phyloP scores from a whole-genome alignment of 108 stramenopile genomes.

The Aureococcus anophagefferens region DNA sequence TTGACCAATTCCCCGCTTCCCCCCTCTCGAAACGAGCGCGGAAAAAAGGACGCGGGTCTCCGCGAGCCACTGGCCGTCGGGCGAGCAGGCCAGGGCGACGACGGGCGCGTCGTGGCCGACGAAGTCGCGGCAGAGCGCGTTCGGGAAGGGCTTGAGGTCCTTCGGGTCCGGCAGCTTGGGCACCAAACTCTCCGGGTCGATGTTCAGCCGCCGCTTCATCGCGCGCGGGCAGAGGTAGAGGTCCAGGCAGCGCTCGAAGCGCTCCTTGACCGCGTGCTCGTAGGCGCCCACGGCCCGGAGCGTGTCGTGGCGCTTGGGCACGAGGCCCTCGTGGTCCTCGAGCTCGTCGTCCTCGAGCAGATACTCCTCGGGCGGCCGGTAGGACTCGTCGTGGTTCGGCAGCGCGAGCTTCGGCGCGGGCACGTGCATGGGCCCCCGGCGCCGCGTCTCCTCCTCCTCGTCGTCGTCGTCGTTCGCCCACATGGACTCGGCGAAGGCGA shows the following conservation, averaged over 20 bases:
- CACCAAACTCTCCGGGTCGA: conserved; percentile 92
- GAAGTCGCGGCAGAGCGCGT: conserved; percentile 71
- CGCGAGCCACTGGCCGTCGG: conserved; percentile 93
- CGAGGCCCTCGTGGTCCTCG: conserved; percentile 67
- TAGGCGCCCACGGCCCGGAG: conserved; percentile 87
- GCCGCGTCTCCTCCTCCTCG: conserved; percentile 71
- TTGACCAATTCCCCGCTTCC: too few species aligned
- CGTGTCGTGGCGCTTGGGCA: conserved; percentile 77
- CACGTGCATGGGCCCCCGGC: conserved; percentile 85
- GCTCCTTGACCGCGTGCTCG: conserved; percentile 76
- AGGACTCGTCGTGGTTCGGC: conserved; percentile 89
- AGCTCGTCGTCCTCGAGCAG: conserved; percentile 81
- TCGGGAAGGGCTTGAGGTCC: conserved; percentile 94
- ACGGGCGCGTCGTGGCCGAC: conserved; percentile 58
- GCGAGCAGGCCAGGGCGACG: conserved; percentile 67
- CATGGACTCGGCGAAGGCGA: conserved; percentile 61
- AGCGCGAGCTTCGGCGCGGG: conserved; percentile 91
- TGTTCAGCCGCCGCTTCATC: conserved; percentile 83
- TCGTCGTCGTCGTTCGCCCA: conserved; percentile 87
- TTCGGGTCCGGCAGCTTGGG: conserved; percentile 81
- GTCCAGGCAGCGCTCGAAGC: conserved; percentile 96
- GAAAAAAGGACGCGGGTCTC: too few species aligned
- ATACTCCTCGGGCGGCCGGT: conserved; percentile 95
- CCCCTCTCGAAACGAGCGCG: too few species aligned
- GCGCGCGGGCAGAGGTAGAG: conserved; percentile 91